Evolutionary conservation across 108 stramenopile species (phyloP), one percentile per base, ranked within the genome.

Genomic region (Stephanodiscus minutulus): DNA sequence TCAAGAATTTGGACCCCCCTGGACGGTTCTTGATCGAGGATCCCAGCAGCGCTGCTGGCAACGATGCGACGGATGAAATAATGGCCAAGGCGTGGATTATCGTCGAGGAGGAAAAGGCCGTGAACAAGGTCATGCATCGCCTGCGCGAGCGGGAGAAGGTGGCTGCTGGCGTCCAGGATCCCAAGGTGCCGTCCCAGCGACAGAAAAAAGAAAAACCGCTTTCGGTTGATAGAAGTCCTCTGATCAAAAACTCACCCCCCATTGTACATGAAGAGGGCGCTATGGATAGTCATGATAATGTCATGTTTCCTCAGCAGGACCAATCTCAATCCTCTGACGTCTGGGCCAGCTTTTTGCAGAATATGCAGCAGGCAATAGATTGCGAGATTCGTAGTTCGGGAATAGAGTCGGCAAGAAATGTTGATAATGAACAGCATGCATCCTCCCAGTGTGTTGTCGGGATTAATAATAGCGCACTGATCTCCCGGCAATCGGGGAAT

Each of bases 11-110:
- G 29, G 22, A 64, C 24, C 76, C 76, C 12, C 76, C 76, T 3
- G 76, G 76, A 7, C 39, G 76, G 9, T 77, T 77, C 44, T 49
- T 77, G 31, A 36, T 71, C 49, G 70, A 77, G 70, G 70, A 62
- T 49, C 64, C 39, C 5, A 48, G 21, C 31, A 31, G 29, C 31
- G 3, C 2, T 2, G 31, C 2, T n/a, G 36, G 43, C 22, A 15
- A 5, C 9, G 21, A 25, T n/a, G 20, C 25, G 31, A 50, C 22
- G 64, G 22, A 27, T 9, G 15, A 17, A 5, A 41, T 64, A 48
- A 24, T 64, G 17, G 18, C 25, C 15, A 64, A 25, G 64, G 41
- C 15, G 15, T 64, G 64, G 64, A 9, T 64, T 18, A 29, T 35
- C 9, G 64, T 50, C 29, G 64, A 64, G 31, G 21, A 4, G 0